These are phyloP conservation scores for Rhodocollybia butyracea DNA, from an alignment of 768 basidiomycete genomes.

Conservation along the genomic window DNA sequence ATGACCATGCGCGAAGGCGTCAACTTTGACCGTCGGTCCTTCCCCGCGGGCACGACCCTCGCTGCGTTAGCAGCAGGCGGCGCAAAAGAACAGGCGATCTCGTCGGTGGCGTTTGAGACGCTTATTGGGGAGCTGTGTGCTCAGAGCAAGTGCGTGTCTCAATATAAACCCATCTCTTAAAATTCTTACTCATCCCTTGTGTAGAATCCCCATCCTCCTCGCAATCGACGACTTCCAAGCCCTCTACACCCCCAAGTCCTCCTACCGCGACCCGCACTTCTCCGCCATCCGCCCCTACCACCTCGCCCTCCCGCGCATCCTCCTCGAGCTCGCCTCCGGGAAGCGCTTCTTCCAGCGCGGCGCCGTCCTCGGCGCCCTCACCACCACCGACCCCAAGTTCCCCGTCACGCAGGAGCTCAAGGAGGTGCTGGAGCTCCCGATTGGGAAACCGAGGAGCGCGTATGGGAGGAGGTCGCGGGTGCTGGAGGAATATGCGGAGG, in stretches of 20 bases:
- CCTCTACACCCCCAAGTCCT: constrained; percentile 57
- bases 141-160: constrained; percentile 58
- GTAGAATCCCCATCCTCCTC: constrained; percentile 72
- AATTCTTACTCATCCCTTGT: not conserved
- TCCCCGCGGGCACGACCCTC: constrained; percentile 49
- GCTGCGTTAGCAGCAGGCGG: constrained; percentile 57
- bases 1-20: constrained; percentile 41
- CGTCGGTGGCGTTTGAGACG: constrained; percentile 54
- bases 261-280: constrained; percentile 75
- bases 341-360: constrained; percentile 68
- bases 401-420: constrained; percentile 60
- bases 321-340: constrained; percentile 80
- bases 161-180: not conserved
- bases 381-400: constrained; percentile 56
- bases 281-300: constrained; percentile 69
- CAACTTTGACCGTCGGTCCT: constrained; percentile 39
- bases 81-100: constrained; percentile 44
- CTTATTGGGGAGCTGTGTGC: constrained; percentile 58
- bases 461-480: constrained; percentile 53
- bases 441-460: constrained; percentile 38
- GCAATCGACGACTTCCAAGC: constrained; percentile 90
- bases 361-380: constrained; percentile 69
- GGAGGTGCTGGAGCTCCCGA: constrained; percentile 42
- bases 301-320: constrained; percentile 70
- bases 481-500: constrained; percentile 51